Evolutionary conservation across 441 rosid genomes (phyloP).

Genomic region (Syzygium syzygioides): DNA sequence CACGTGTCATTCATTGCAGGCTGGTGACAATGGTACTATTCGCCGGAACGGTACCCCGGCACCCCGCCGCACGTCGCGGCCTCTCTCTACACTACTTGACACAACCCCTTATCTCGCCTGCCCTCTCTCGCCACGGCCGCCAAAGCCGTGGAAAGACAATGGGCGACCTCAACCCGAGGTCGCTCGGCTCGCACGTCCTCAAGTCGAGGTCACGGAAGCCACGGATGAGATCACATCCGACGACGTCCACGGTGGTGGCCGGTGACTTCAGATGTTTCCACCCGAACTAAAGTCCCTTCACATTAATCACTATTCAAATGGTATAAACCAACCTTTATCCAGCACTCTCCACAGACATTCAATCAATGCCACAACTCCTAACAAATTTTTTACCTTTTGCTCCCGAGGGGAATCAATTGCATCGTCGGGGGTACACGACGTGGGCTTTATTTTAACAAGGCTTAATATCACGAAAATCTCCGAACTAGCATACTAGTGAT

Average conservation of each 20-base stretch:
- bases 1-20: accelerated
- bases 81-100: neutral
- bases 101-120: neutral
- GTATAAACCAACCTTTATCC: neutral
- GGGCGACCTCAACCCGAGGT: neutral
- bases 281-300: neutral
- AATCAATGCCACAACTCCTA: neutral
- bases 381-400: neutral
- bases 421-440: neutral
- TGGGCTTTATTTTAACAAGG: neutral
- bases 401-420: neutral
- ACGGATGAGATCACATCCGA: neutral
- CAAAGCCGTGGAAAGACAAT: neutral
- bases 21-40: neutral
- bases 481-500: no score
- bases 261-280: neutral
- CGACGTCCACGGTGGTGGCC: neutral
- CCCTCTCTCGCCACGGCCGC: neutral
- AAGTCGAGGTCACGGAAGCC: neutral
- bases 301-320: neutral
- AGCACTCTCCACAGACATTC: neutral
- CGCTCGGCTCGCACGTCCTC: accelerated
- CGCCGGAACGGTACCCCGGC: neutral
- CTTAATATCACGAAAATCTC: no score
- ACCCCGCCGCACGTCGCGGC: accelerated